Percentiles rank a stretch among this genome's conserved stretches.
Conservation (phyloP, 495 filamentous ascomycete species). For the Neurospora sp. region DNA sequence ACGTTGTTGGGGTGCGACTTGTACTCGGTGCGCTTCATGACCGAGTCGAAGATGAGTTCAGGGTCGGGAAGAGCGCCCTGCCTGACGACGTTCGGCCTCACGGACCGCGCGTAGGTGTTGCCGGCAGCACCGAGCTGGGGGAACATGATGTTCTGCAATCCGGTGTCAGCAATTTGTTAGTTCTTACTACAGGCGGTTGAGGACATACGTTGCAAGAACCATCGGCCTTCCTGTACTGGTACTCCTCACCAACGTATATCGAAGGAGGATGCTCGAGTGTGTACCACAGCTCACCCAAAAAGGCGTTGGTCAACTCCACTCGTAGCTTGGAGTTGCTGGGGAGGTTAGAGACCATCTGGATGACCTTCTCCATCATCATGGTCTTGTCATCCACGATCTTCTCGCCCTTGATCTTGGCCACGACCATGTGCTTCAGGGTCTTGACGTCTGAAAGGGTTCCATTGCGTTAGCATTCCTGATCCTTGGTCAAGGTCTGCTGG, state of each 20-base stretch:
- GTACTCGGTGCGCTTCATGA: constrained; percentile 39
- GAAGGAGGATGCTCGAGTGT: constrained; percentile 46
- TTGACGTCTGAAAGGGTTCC: constrained; percentile 22
- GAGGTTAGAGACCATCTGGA: constrained; percentile 61
- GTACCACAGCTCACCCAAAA: constrained; percentile 62
- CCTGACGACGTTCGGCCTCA: constrained; percentile 51
- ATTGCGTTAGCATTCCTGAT: neutral
- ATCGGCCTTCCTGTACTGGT: constrained; percentile 59
- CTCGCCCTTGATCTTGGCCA: constrained; percentile 34
- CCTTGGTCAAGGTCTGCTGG: neutral
- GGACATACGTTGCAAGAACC: constrained; percentile 47
- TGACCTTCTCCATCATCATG: constrained; percentile 68
- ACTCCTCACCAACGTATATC: constrained; percentile 53
- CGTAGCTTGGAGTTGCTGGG: constrained; percentile 52
- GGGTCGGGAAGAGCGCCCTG: constrained; percentile 64
- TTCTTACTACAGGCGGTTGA: neutral
- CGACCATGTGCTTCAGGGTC: constrained; percentile 26
- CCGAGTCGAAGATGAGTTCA: constrained; percentile 63
- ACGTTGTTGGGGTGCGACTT: constrained; percentile 55
- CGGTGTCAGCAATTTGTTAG: neutral
- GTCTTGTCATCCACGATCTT: constrained; percentile 64
- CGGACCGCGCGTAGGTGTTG: constrained; percentile 60
- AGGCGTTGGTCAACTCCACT: constrained; percentile 54
- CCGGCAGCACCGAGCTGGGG: constrained; percentile 37
- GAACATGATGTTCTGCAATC: constrained; percentile 28